Evolutionary conservation across 345 rosid genomes (phyloP), one percentile per base, ranked within the genome.

Genomic region (Populus nigra): DNA sequence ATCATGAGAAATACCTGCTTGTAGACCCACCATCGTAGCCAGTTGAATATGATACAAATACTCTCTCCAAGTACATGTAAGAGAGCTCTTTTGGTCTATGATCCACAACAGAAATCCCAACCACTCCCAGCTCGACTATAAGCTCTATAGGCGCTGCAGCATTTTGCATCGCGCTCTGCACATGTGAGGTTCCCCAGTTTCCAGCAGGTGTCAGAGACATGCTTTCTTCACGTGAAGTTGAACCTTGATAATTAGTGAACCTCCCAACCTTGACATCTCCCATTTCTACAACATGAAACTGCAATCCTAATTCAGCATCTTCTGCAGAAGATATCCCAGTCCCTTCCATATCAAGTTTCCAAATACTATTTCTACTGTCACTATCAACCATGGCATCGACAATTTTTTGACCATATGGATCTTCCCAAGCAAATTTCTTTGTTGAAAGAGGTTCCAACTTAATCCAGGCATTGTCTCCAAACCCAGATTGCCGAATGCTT

Each of bases 11-110:
- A 65, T 75, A 93, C 99, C 99, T 93, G 96, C 98, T 92, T 49
- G 98, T 91, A 73, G 89, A 81, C 77, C 99, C 99, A 78, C 88
- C 90, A 82, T 91, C 98, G 83, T 91, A 96, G 73, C 99, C 97
- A 76, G 93, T 93, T 36, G 96, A 92, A 86, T 93, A 96, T 50
- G 98, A 91, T 36, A 92, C 68, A 68, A 87, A 96, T 23, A 93
- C 91, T 83, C 91, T 88, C 80, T 96, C 97, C 73, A 93, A 82
- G 81, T 89, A 91, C 70, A 93, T 33, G 80, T 96, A 93, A 53
- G 88, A 86, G 57, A 93, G 86, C 82, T 96, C 99, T 85, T 90
- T 93, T 17, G 99, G 96, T 78, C 88, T 79, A 83, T 92, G 97
- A 80, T 96, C 98, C 71, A 93, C 87, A 72, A 93, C 82, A 78